phyloP scores from a whole-genome alignment of 176 grass and related monocot genomes.

The Aegilops longissima region DNA sequence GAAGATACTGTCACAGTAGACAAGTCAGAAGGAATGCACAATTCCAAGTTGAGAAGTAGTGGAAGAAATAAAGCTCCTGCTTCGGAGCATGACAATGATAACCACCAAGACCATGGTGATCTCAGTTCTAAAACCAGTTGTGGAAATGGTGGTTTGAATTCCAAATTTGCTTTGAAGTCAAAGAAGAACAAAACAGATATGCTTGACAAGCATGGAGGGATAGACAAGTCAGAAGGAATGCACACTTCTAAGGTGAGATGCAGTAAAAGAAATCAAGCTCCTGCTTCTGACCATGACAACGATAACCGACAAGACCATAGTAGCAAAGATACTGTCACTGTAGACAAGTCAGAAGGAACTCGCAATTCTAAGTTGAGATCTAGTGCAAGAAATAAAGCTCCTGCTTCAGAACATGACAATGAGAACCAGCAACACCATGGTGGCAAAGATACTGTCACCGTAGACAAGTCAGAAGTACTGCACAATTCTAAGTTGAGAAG shows the following conservation, averaged over 20 bases:
- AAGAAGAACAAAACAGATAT: slow-evolving; percentile 16
- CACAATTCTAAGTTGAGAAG: slow-evolving; percentile 29
- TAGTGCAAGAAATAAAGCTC: slow-evolving; percentile 42
- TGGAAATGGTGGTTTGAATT: slow-evolving; percentile 13
- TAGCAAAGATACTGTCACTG: neutral
- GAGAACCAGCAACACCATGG: slow-evolving; percentile 11
- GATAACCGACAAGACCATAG: slow-evolving; percentile 2
- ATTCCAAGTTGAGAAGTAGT: slow-evolving; percentile 36
- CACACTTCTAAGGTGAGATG: slow-evolving; percentile 28
- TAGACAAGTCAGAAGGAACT: slow-evolving; percentile 25
- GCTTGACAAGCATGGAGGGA: neutral
- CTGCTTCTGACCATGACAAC: neutral
- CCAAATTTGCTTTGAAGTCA: slow-evolving; percentile 21
- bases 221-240: slow-evolving; percentile 26
- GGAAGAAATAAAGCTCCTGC: slow-evolving; percentile 40
- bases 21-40: slow-evolving; percentile 22
- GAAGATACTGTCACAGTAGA: neutral
- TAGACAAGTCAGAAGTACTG: slow-evolving; percentile 27
- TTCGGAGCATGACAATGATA: slow-evolving; percentile 63
- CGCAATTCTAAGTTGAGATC: slow-evolving; percentile 29
- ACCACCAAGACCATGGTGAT: slow-evolving; percentile 28
- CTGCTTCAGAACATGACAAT: neutral
- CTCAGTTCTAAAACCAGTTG: slow-evolving; percentile 23
- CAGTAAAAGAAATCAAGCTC: slow-evolving; percentile 41
- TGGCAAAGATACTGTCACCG: neutral